Evolutionary conservation across 495 filamentous ascomycete species (phyloP).

Genomic region (Glonium stellatum): DNA sequence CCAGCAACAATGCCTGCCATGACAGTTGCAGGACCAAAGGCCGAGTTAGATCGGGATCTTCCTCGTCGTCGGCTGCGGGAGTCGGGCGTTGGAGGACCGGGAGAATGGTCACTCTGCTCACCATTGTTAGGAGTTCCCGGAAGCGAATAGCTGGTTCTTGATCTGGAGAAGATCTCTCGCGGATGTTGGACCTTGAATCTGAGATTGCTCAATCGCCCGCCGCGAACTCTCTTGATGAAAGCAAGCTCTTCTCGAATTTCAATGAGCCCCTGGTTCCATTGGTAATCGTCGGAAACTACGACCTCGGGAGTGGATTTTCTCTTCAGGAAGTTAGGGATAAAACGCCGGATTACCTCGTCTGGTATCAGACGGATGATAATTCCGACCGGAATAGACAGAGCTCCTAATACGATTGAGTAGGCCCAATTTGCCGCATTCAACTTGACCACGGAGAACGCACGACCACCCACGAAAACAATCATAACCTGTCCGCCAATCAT

Average conservation of each 20-base stretch:
- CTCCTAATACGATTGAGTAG: conserved; percentile 63
- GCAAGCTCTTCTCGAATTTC: conserved; percentile 38
- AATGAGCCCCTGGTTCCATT: conserved; percentile 41
- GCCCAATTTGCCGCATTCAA: conserved; percentile 67
- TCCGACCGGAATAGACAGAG: conserved; percentile 63
- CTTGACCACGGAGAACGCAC: conserved; percentile 56
- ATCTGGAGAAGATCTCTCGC: conserved; percentile 64
- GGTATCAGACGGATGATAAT: conserved; percentile 68
- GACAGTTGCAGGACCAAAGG: conserved; percentile 73
- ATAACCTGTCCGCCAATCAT: conserved; percentile 77
- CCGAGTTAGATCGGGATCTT: conserved; percentile 80
- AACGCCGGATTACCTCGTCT: conserved; percentile 52
- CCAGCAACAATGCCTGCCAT: conserved; percentile 86
- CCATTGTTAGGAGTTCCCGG: conserved; percentile 64
- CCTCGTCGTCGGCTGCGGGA: conserved; percentile 62
- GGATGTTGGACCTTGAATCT: conserved; percentile 80
- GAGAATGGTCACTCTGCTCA: conserved; percentile 44
- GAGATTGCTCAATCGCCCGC: conserved; percentile 80
- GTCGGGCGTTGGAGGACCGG: conserved; percentile 59
- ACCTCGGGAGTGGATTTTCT: conserved; percentile 33
- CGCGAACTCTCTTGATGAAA: conserved; percentile 65
- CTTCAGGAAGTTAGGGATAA: conserved; percentile 43
- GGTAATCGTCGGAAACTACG: conserved; percentile 67
- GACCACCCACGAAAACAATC: conserved; percentile 71
- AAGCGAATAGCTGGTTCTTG: conserved; percentile 53